phyloP scores from a whole-genome alignment of 768 basidiomycete genomes.

The Neoboletus magnificus region DNA sequence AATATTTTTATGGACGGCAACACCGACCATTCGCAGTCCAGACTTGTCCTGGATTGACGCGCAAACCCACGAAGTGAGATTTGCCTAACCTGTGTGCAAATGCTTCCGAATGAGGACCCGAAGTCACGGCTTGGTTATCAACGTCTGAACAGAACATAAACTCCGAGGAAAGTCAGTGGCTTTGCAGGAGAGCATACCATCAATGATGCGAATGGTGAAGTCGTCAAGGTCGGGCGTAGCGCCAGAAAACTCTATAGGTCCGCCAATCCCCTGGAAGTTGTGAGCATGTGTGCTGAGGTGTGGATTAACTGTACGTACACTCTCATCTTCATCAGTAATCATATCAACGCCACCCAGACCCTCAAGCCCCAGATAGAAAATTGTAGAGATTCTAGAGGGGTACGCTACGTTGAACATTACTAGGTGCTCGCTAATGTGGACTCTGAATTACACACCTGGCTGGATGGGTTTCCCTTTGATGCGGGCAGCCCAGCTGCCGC shows the following conservation, averaged over 20 bases:
- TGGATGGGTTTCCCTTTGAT: constrained; percentile 79
- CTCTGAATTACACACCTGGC: constrained; percentile 38
- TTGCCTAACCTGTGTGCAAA: constrained; percentile 66
- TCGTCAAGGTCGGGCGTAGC: constrained; percentile 76
- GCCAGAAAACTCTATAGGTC: constrained; percentile 67
- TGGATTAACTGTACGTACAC: constrained; percentile 45
- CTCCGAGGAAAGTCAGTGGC: background rate
- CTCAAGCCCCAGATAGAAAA: constrained; percentile 88
- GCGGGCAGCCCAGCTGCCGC: constrained; percentile 87
- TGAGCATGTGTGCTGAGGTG: constrained; percentile 5
- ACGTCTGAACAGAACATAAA: constrained; percentile 44
- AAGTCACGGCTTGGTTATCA: constrained; percentile 49
- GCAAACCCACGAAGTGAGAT: constrained; percentile 66
- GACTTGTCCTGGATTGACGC: constrained; percentile 57
- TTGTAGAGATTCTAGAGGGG: constrained; percentile 65
- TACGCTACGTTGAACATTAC: constrained; percentile 28
- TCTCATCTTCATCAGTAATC: constrained; percentile 70
- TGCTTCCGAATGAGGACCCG: constrained; percentile 52
- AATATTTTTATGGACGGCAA: background rate
- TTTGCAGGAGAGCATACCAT: constrained; percentile 47
- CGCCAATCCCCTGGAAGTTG: constrained; percentile 62
- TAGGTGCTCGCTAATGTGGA: background rate
- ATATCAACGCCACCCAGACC: constrained; percentile 81
- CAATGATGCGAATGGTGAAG: constrained; percentile 75
- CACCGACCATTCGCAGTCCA: constrained; percentile 80